These are phyloP conservation scores for Nothophoma quercina DNA, from an alignment of 2,329 filamentous ascomycete genomes.

Conservation along the genomic window DNA sequence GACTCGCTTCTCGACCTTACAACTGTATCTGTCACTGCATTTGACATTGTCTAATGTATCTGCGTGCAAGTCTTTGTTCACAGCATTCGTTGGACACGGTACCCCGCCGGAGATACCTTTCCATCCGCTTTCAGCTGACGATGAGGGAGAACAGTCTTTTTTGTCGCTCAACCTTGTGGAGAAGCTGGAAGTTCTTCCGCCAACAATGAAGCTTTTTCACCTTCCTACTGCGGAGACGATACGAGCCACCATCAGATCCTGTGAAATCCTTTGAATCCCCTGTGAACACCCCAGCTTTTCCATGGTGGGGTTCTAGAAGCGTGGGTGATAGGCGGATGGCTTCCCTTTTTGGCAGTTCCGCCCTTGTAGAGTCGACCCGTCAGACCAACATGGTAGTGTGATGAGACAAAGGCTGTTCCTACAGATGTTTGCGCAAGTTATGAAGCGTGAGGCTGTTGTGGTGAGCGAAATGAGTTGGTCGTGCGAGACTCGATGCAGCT, in stretches of 20 bases:
- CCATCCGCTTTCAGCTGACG: not conserved
- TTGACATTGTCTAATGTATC: not conserved
- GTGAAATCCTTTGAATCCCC: not conserved
- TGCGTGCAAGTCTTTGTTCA: not conserved
- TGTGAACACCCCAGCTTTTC: not conserved
- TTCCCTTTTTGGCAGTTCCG: constrained; percentile 10
- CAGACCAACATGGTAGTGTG: not conserved
- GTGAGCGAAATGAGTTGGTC: not conserved
- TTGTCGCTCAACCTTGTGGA: not conserved
- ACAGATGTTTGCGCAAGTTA: not conserved
- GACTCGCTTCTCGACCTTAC: not conserved
- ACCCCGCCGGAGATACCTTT: constrained; percentile 11
- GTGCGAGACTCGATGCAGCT: not conserved
- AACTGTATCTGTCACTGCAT: not conserved
- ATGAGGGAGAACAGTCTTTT: not conserved
- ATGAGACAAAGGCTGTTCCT: not conserved
- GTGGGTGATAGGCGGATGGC: constrained; percentile 7
- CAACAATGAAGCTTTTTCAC: constrained; percentile 12
- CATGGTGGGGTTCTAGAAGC: constrained; percentile 14
- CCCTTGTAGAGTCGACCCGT: not conserved
- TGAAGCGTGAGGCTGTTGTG: not conserved
- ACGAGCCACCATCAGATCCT: constrained; percentile 1
- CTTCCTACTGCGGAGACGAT: constrained; percentile 2
- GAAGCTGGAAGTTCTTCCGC: constrained; percentile 4
- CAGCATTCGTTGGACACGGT: not conserved